Conservation (phyloP, 1,284 basidiomycete species). For the Melampsora americana region DNA sequence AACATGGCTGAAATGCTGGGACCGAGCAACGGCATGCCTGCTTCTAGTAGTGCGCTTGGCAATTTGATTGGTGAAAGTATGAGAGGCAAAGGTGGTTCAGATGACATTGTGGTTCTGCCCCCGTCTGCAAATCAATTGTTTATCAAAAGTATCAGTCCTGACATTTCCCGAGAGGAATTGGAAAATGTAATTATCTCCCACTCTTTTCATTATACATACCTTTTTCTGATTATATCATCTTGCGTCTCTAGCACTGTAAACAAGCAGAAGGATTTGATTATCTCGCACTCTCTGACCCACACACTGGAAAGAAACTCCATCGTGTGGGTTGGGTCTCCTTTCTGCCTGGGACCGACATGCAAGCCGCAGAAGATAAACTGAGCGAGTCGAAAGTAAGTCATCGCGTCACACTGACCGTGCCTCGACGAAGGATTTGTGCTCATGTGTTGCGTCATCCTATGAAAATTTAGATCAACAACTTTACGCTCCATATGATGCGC, state of each 20-base stretch:
- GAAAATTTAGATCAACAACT: constrained; percentile 72
- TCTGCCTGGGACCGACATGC: constrained; percentile 74
- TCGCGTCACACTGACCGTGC: background rate
- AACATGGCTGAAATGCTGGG: constrained; percentile 24
- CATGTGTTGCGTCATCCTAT: constrained; percentile 13
- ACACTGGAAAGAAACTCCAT: constrained; percentile 82
- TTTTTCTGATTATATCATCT: constrained; percentile 63
- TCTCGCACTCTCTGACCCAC: constrained; percentile 81
- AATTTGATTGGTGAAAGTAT: constrained; percentile 43
- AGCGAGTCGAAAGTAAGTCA: constrained; percentile 72
- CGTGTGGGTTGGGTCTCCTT: constrained; percentile 89
- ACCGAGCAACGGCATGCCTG: constrained; percentile 3
- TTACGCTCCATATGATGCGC: constrained; percentile 82
- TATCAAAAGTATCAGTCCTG: constrained; percentile 87
- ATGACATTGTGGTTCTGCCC: constrained; percentile 62
- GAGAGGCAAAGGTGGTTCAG: constrained; percentile 36
- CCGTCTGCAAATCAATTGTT: constrained; percentile 83
- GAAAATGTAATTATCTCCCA: constrained; percentile 67
- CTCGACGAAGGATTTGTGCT: background rate
- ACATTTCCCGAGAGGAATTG: constrained; percentile 77
- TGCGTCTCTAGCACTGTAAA: constrained; percentile 57
- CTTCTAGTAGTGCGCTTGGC: constrained; percentile 28
- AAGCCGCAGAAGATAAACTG: constrained; percentile 66
- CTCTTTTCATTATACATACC: constrained; percentile 20
- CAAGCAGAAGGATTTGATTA: constrained; percentile 60